Base-by-base conservation (phyloP, 768 basidiomycete genomes). In the Lentinula lateritia region DNA sequence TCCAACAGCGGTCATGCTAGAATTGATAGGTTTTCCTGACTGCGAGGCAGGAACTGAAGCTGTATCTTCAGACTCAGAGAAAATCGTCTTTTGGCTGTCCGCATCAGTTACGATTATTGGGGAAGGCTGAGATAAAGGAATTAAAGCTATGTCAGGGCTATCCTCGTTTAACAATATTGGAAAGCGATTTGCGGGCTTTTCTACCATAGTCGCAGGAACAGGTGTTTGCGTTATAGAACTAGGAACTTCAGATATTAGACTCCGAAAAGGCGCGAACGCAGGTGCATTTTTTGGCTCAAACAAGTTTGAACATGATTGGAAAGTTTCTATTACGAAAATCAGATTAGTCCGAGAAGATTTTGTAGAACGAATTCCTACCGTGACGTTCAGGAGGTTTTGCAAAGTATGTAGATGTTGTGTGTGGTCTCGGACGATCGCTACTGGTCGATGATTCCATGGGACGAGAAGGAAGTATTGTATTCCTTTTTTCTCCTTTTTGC, bases 401-500 rank as follows among this genome's bases (percentile, higher is more conserved):
- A 20, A 32, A 20, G 16, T n/a, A 23, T 13, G 50, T 9, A 50
- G 45, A 23, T 6, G 18, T 34, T 10, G 6, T 13, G 20, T 23
- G 20, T 50, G 45, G 45, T 28, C 28, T 28, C 12, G 50, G 8
- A 32, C 28, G 18, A 15, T 8, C 13, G 12, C 9, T 23, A 50
- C 50, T 23, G 15, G 45, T 23, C 2, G 50, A 23, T 13, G 28
- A 32, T 32, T 50, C 50, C 20, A 23, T 50, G 23, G 20, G 28
- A 50, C 18, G 50, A 32, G 5, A 50, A 28, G 28, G 28, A 28
- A 28, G 28, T 28, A 28, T 4, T 13, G 20, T 50, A 8, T 5
- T 50, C 23, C 9, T 45, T n/a, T 18, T 42, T 50, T 34, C 57
- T 48, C 67, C 62, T 10, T 67, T 65, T n/a, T 38, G 57, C 35